These are phyloP conservation scores for Coemansia nantahalensis DNA, from an alignment of 192 early-diverging fungal genomes.

Conservation along the genomic window DNA sequence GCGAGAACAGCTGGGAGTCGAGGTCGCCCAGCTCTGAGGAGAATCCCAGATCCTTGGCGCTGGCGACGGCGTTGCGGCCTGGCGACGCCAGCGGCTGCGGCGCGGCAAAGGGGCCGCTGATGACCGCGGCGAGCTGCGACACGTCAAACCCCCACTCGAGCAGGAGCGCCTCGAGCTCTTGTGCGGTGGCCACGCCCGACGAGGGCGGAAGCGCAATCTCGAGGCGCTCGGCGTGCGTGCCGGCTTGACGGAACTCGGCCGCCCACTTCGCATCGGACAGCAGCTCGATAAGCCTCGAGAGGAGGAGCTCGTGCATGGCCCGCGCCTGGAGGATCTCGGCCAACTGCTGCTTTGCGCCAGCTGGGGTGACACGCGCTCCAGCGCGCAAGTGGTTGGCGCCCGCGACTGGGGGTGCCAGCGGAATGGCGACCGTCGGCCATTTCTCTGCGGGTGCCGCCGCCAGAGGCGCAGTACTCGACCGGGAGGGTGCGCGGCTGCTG, in stretches of 20 bases:
- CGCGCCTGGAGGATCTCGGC: conserved; percentile 19
- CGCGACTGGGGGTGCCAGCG: conserved; percentile 12
- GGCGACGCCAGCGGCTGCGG: neutral
- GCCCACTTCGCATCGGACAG: conserved; percentile 36
- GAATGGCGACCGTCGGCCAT: conserved; percentile 38
- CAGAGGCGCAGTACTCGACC: neutral
- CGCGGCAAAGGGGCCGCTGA: conserved; percentile 10
- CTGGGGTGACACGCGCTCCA: conserved; percentile 2
- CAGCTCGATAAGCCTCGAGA: conserved; percentile 30
- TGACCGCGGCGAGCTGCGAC: conserved; percentile 21
- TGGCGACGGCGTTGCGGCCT: neutral
- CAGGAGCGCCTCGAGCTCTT: conserved; percentile 22
- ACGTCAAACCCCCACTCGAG: conserved; percentile 41
- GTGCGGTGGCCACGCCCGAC: conserved; percentile 26
- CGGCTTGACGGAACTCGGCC: conserved; percentile 23
- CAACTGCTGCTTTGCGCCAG: conserved; percentile 19
- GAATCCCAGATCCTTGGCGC: neutral
- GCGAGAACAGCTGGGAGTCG: conserved; percentile 39
- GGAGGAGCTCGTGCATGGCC: conserved; percentile 24
- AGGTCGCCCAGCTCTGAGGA: conserved; percentile 18
- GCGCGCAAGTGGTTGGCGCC: neutral
- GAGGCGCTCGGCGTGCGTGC: conserved; percentile 10
- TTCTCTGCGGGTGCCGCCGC: conserved; percentile 10
- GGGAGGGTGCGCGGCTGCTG: neutral
- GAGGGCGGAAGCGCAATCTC: conserved; percentile 35